Conservation (phyloP, 148 eudicot species). For the Camellia japonica region DNA sequence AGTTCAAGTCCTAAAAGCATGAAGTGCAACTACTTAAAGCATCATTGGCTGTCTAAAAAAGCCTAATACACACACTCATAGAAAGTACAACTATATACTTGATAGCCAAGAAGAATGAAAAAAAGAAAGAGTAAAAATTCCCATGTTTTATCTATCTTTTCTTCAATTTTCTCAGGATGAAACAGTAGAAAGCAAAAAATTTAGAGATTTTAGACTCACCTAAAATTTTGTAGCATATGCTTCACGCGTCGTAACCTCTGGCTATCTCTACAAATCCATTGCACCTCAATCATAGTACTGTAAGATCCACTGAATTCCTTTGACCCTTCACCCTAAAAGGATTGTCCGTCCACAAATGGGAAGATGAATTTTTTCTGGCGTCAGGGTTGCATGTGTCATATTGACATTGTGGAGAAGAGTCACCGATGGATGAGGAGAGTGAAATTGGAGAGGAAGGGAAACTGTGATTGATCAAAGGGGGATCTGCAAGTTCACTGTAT, state of each 20-base stretch:
- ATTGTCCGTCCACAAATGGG: slow-evolving; percentile 34
- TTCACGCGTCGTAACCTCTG: slow-evolving; percentile 43
- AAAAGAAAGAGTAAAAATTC: background rate
- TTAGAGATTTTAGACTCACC: slow-evolving; percentile 34
- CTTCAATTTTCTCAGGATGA: background rate
- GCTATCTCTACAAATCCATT: slow-evolving; percentile 46
- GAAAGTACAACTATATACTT: too few relatives aligned
- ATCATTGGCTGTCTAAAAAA: background rate
- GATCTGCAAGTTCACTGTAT: slow-evolving; percentile 55
- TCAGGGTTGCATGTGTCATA: slow-evolving; percentile 39
- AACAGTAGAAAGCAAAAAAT: background rate
- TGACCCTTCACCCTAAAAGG: slow-evolving; percentile 34
- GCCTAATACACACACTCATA: background rate
- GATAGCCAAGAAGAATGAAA: background rate
- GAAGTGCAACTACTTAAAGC: background rate
- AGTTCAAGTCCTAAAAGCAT: background rate
- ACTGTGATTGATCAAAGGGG: slow-evolving; percentile 31
- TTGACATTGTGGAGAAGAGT: slow-evolving; percentile 34
- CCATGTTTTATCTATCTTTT: background rate
- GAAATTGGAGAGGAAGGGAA: slow-evolving; percentile 47
- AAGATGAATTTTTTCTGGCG: slow-evolving; percentile 32
- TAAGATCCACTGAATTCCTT: slow-evolving; percentile 54
- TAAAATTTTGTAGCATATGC: slow-evolving; percentile 52
- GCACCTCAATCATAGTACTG: slow-evolving; percentile 53
- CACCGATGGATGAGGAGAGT: slow-evolving; percentile 39